Base-by-base conservation (phyloP, 306 rosid species). In the Gastrolobium bilobum region DNA sequence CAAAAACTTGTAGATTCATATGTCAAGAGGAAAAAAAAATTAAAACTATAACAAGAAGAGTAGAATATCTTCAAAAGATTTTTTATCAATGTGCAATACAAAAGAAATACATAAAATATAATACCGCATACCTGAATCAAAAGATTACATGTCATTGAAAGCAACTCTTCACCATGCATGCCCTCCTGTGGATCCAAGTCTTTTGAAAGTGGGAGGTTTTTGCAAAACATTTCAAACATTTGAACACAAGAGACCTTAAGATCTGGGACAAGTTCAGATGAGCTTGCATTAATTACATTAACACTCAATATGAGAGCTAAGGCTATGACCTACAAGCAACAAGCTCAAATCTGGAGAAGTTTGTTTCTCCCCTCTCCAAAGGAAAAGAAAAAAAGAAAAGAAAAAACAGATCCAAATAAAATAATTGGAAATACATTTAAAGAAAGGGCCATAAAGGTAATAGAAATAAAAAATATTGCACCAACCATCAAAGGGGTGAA, bases 151-250 rank as follows among this genome's bases (percentile, higher is more conserved):
- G 73, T 83, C 83, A 93, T 73, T 73, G 97, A 85, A 61, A 96
- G 89, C 71, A 93, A 90, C 87, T 96, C 99, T 84, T 93, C 98
- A n/a, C 97, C 98, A 64, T 91, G 87, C 92, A 88, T 87, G 69
- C 82, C 78, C 88, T 96, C 99, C 84, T 93, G 99, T 34, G 93
- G 91, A 90, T 96, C 98, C 89, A 93, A 82, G 81, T 88, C 97
- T 79, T 88, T 93, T 26, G 98, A 96, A 73, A 96, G 97, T 54
- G 91, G 84, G 84, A 96, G 96, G 84, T 81, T 86, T 86, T 89
- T 86, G 89, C 94, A 89, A 78, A 89, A 93, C 86, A 91, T 73
- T 69, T 93, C 91, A 62, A 84, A 88, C 97, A 93, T 91, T 80
- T 91, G 94, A 73, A 85, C 86, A 73, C 90, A 91, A 76, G 84